These are phyloP conservation scores for Cryptosporidium parvum DNA, from an alignment of 169 alveolate genomes.

Conservation along the genomic window DNA sequence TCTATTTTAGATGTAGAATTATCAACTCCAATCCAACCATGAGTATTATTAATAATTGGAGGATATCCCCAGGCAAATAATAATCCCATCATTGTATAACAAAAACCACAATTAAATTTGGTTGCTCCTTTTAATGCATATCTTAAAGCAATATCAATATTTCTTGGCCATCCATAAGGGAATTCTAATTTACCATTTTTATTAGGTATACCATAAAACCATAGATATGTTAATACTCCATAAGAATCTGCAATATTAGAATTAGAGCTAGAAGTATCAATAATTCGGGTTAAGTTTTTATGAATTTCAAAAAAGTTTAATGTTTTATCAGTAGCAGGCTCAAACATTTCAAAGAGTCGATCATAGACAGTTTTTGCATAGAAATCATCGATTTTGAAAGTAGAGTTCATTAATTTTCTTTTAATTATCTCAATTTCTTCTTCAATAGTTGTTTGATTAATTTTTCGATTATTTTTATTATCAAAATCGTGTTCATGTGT, in stretches of 20 bases:
- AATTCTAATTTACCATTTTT: slow-evolving; percentile 81
- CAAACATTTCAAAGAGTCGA: slow-evolving; percentile 36
- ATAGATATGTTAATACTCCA: slow-evolving; percentile 84
- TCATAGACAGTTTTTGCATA: slow-evolving; percentile 31
- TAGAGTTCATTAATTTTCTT: background rate
- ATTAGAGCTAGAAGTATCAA: slow-evolving; percentile 17
- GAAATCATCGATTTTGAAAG: slow-evolving; percentile 29
- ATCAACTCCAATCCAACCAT: slow-evolving; percentile 64
- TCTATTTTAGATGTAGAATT: slow-evolving; percentile 5
- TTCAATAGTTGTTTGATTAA: background rate
- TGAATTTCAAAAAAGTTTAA: slow-evolving; percentile 37
- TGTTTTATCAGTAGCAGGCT: slow-evolving; percentile 53
- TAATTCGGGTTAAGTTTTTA: slow-evolving; percentile 17
- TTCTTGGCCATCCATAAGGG: slow-evolving; percentile 90
- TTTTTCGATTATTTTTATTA: no score
- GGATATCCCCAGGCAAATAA: slow-evolving; percentile 87
- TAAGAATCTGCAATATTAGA: slow-evolving; percentile 56
- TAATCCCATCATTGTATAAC: slow-evolving; percentile 84
- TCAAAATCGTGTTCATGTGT: background rate
- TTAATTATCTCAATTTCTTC: slow-evolving; percentile 15
- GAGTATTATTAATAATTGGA: slow-evolving; percentile 81
- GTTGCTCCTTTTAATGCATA: slow-evolving; percentile 83
- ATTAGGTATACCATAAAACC: slow-evolving; percentile 85
- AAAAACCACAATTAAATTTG: slow-evolving; percentile 83
- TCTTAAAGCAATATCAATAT: slow-evolving; percentile 80